These are phyloP conservation scores for Tetraselmis striata DNA, from an alignment of 139 green algal species.

Conservation along the genomic window DNA sequence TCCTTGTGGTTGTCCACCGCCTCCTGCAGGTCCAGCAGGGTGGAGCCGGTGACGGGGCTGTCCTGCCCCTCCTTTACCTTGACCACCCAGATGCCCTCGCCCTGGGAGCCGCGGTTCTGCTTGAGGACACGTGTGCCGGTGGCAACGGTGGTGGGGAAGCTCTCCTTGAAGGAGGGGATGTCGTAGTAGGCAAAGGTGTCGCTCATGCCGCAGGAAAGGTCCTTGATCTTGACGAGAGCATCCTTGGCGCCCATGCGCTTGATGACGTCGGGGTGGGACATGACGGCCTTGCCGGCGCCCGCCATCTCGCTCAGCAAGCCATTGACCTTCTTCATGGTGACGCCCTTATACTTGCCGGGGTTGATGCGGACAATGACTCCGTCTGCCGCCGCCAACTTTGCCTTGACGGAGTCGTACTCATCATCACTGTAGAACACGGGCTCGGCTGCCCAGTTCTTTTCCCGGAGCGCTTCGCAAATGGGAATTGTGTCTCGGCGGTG, in stretches of 20 bases:
- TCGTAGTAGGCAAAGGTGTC: slow-evolving; percentile 35
- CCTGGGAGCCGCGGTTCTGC: slow-evolving; percentile 28
- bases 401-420: slow-evolving; percentile 6
- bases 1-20: slow-evolving; percentile 18
- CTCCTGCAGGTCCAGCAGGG: slow-evolving; percentile 21
- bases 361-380: slow-evolving; percentile 29
- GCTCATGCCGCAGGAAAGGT: slow-evolving; percentile 21
- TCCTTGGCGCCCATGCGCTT: background rate
- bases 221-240: slow-evolving; percentile 9
- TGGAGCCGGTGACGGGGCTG: slow-evolving; percentile 16
- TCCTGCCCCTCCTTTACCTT: slow-evolving; percentile 21
- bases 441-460: slow-evolving; percentile 11
- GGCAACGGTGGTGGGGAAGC: slow-evolving; percentile 23
- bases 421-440: slow-evolving; percentile 23
- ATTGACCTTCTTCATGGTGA: slow-evolving; percentile 14
- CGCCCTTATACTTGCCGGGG: slow-evolving; percentile 20
- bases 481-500: slow-evolving; percentile 26
- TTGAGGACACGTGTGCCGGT: slow-evolving; percentile 27
- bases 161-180: slow-evolving; percentile 13
- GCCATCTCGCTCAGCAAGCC: slow-evolving; percentile 6
- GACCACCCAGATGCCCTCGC: slow-evolving; percentile 33
- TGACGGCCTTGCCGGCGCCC: background rate
- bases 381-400: slow-evolving; percentile 2
- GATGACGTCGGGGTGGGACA: background rate
- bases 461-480: slow-evolving; percentile 31